Evolutionary conservation across 139 green algal species (phyloP).

Genomic region (Coelastrella sp.): DNA sequence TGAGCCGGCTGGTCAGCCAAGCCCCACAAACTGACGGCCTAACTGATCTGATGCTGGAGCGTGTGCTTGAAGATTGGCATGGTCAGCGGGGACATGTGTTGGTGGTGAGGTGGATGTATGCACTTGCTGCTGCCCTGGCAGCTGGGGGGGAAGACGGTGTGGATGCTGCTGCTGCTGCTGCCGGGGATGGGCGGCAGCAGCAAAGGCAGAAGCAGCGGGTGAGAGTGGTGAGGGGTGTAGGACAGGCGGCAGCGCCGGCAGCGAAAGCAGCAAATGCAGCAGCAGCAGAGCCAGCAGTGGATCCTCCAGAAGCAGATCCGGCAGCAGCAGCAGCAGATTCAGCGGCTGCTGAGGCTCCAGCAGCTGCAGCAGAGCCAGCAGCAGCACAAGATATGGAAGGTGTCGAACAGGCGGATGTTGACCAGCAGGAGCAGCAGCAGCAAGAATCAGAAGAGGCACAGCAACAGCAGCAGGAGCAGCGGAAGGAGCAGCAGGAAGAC

Average conservation of each 20-base stretch:
- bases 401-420: neutral
- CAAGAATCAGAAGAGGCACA: neutral
- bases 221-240: neutral
- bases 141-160: neutral
- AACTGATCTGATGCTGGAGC: conserved; percentile 57
- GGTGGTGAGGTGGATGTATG: conserved; percentile 64
- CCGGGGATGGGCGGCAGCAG: conserved; percentile 20
- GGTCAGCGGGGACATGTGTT: conserved; percentile 49
- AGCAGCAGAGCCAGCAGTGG: too few relatives aligned
- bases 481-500: too few relatives aligned
- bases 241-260: conserved; percentile 31
- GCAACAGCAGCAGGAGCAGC: neutral
- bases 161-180: neutral
- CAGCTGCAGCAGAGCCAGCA: conserved; percentile 16
- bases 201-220: conserved; percentile 9
- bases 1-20: conserved; percentile 59
- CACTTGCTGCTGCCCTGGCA: conserved; percentile 43
- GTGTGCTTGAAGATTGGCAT: conserved; percentile 55
- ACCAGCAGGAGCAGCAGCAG: conserved; percentile 40
- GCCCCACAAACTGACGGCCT: conserved; percentile 39
- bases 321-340: neutral
- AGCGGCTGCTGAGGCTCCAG: neutral
- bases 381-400: neutral
- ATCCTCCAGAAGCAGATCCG: neutral
- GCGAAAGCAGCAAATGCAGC: conserved; percentile 25